A percentile compares a stretch with the other conserved stretches of the same genome.
Evolutionary conservation across 2,329 filamentous ascomycete genomes (phyloP).

Genomic region (Tolypocladium endophyticum): DNA sequence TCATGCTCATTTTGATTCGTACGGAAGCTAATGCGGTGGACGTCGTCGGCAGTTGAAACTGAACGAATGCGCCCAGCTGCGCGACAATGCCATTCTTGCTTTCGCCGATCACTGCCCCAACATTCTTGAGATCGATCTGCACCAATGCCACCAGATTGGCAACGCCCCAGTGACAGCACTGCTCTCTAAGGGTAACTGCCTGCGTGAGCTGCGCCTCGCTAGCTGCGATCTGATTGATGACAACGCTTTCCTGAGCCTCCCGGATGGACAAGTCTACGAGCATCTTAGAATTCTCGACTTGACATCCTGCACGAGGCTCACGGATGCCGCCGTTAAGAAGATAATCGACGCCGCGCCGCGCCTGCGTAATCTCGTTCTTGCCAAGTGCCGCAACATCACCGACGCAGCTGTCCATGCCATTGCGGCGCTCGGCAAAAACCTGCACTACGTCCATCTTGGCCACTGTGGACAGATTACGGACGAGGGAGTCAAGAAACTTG

Average conservation of each 20-base stretch:
- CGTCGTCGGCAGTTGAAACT: slow-evolving; percentile 63
- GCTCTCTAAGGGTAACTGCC: slow-evolving; percentile 63
- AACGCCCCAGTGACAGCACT: slow-evolving; percentile 77
- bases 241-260: slow-evolving; percentile 73
- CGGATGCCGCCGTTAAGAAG: slow-evolving; percentile 77
- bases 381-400: slow-evolving; percentile 89
- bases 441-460: slow-evolving; percentile 92
- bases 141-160: slow-evolving; percentile 71
- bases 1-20: background rate
- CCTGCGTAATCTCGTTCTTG: slow-evolving; percentile 82
- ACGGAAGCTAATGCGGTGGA: background rate
- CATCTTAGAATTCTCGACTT: slow-evolving; percentile 88
- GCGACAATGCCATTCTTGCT: slow-evolving; percentile 69
- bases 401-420: slow-evolving; percentile 83
- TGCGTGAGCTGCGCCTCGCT: slow-evolving; percentile 84
- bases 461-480: slow-evolving; percentile 92
- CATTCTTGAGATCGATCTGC: slow-evolving; percentile 91
- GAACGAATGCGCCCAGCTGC: slow-evolving; percentile 80
- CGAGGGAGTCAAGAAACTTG: slow-evolving; percentile 71
- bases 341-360: slow-evolving; percentile 82
- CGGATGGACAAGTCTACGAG: slow-evolving; percentile 61
- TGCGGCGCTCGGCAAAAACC: slow-evolving; percentile 80
- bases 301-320: slow-evolving; percentile 75
- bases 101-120: slow-evolving; percentile 85
- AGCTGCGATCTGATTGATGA: slow-evolving; percentile 81